Evolutionary conservation across 352 stramenopile genomes (phyloP), one percentile per base, ranked within the genome.

Genomic region (Vaucheria bursata): DNA sequence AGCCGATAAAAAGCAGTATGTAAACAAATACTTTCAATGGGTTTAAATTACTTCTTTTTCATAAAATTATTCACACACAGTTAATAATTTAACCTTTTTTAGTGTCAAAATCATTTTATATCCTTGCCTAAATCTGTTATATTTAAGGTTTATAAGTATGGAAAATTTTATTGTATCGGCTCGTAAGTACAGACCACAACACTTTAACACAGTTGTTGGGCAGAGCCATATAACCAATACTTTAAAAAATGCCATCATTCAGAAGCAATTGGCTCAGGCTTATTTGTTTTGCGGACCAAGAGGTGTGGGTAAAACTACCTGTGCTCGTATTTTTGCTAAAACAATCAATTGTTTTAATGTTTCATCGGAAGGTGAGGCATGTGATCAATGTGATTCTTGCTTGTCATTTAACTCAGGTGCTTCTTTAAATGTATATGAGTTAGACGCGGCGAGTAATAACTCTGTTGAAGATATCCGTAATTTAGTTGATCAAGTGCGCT

Each of bases 291-390:
- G 8, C 29, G 64, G 64, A 66, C 8, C 8, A n/a, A 25, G 29
- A n/a, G 64, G 64, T 50, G 29, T 70, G 8, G 64, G 64, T 8
- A 70, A 70, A n/a, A 70, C 64, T 50, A 66, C 64, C 7, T 66
- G 8, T 12, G 64, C 64, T 7, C 64, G 64, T 66, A 70, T 70
- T 70, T 70, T 70, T 7, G 64, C 64, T 8, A 70, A 70, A n/a
- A 70, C 7, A 7, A 7, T 70, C 29, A 70, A 70, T n/a, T 70
- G 64, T 39, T n/a, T n/a, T n/a, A n/a, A n/a, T n/a, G n/a, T n/a
- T n/a, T n/a, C n/a, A n/a, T n/a, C n/a, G n/a, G 29, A 7, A 70
- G 64, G 29, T 34, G 64, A 70, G 29, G 25, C 8, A 12, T 70
- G 64, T n/a, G 8, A 8, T n/a, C 32, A 7, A 12, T 70, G 64